Conservation (phyloP, 78 protist genomes). For the Ministeria vibrans region DNA sequence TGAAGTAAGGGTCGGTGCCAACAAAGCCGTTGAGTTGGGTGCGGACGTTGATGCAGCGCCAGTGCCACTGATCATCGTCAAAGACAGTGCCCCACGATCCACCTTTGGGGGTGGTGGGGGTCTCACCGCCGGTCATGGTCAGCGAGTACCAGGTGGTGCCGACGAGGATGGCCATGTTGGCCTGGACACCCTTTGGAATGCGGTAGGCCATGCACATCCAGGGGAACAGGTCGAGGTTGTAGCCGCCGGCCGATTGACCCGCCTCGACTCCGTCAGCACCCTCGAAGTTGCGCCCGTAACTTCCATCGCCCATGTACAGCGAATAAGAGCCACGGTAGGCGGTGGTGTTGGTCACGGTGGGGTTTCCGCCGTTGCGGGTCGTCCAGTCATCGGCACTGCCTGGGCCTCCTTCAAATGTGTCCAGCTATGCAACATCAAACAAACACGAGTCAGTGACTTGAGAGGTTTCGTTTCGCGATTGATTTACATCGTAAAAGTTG, state of each 20-base stretch:
- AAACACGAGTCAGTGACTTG: no score
- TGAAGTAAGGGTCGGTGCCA: no score
- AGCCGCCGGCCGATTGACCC: neutral
- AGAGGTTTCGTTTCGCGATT: no score
- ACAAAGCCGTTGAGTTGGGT: no score
- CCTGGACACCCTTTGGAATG: neutral
- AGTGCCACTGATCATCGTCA: neutral
- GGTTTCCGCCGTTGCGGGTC: neutral
- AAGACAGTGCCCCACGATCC: neutral
- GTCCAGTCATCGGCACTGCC: constrained; percentile 10
- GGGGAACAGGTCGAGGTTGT: neutral
- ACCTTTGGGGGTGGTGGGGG: neutral
- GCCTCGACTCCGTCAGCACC: neutral
- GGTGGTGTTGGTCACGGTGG: neutral
- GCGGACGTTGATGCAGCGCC: neutral
- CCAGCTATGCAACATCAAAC: no score
- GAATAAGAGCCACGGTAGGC: neutral
- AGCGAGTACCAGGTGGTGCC: neutral
- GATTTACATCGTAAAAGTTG: no score
- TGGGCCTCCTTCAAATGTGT: neutral
- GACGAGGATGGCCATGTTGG: neutral
- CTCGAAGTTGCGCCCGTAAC: neutral
- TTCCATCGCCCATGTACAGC: neutral
- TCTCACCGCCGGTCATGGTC: neutral
- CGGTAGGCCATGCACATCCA: neutral